phyloP scores from a whole-genome alignment of 2,329 filamentous ascomycete genomes.

The Xylariaceae sp. region DNA sequence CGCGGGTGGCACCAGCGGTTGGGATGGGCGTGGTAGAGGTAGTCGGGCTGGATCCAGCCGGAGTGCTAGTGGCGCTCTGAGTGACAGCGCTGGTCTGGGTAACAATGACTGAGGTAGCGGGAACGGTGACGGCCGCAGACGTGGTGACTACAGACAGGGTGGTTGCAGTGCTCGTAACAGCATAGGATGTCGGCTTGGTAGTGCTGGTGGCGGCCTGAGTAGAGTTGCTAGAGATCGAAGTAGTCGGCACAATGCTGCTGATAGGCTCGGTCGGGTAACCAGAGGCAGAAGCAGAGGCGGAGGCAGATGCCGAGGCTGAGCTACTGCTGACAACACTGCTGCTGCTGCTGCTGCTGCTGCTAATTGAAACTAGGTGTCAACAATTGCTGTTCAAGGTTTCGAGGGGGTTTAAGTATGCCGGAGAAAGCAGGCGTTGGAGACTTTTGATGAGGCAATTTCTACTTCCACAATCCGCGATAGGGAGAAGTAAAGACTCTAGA shows the following conservation, averaged over 20 bases:
- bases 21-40: conserved; percentile 15
- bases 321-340: neutral
- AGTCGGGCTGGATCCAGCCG: conserved; percentile 7
- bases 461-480: neutral
- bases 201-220: conserved; percentile 14
- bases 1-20: conserved; percentile 40
- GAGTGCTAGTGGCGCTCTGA: neutral
- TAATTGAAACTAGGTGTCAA: no score
- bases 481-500: neutral
- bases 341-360: conserved; percentile 1
- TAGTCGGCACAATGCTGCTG: neutral
- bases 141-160: no score
- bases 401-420: no score
- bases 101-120: conserved; percentile 11
- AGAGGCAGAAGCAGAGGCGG: neutral
- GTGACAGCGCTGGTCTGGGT: neutral
- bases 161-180: neutral
- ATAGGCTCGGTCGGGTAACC: neutral
- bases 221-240: conserved; percentile 18
- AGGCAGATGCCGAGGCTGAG: neutral
- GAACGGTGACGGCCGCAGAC: neutral
- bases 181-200: conserved; percentile 1
- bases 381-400: no score
- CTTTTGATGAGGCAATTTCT: no score
- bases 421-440: no score